Percentiles rank a stretch among this genome's conserved stretches.
phyloP scores from a whole-genome alignment of 495 filamentous ascomycete genomes.

The Penicillium macrosclerotiorum region DNA sequence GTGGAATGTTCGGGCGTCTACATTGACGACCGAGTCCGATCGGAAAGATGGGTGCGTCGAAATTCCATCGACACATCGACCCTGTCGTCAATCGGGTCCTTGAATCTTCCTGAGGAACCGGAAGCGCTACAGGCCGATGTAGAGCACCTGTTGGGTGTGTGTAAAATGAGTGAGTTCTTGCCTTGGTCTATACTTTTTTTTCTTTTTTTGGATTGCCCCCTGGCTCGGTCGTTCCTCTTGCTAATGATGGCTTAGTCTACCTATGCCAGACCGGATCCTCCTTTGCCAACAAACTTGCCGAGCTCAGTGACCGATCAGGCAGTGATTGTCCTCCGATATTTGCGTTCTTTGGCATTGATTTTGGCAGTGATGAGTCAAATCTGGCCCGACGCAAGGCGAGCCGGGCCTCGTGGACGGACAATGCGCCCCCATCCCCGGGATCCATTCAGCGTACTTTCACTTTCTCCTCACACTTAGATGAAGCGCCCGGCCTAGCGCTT shows the following conservation, averaged over 20 bases:
- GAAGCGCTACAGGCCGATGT: conserved; percentile 51
- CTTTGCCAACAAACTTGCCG: conserved; percentile 66
- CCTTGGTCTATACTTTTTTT: too few species aligned
- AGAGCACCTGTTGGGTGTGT: conserved; percentile 47
- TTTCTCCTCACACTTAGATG: conserved; percentile 49
- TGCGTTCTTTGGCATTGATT: conserved; percentile 68
- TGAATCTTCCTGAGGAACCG: conserved; percentile 42
- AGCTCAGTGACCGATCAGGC: conserved; percentile 62
- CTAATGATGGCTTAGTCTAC: conserved; percentile 54
- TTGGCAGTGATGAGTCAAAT: conserved; percentile 29
- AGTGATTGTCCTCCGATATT: conserved; percentile 68
- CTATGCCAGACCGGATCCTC: conserved; percentile 68
- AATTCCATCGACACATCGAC: conserved; percentile 32
- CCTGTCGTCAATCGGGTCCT: conserved; percentile 23
- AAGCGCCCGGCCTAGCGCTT: conserved; percentile 65
- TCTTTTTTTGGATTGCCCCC: too few species aligned
- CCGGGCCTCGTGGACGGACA: conserved; percentile 38
- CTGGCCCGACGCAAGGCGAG: conserved; percentile 36
- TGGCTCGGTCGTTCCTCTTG: not conserved
- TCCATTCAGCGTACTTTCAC: conserved; percentile 43
- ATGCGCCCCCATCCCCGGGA: conserved; percentile 31
- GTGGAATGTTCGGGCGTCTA: conserved; percentile 77
- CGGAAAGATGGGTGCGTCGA: conserved; percentile 58
- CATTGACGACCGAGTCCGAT: conserved; percentile 69
- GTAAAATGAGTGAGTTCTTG: conserved; percentile 50